Base-by-base conservation (phyloP, 768 basidiomycete species). In the Serendipita indica region DNA sequence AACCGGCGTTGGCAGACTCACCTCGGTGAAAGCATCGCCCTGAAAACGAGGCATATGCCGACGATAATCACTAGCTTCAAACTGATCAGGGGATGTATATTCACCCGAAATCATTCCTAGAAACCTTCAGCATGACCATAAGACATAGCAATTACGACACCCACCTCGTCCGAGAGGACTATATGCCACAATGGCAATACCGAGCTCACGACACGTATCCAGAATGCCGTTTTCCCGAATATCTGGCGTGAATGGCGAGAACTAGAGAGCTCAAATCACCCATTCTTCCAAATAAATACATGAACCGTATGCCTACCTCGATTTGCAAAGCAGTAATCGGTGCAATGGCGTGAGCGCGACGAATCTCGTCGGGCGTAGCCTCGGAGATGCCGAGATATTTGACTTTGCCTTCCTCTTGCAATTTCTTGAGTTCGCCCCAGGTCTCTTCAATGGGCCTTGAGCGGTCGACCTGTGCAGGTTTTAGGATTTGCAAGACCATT, bases 181-280 rank as follows among this genome's bases (percentile, higher is more conserved):
- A 64, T 85, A 84, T 30, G 75, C 82, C 12, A 78, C 66, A n/a
- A 84, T 74, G 3, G 80, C 68, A 54, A 83, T 72, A 0, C 75
- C 75, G n/a, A 81, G 74, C 60, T 81, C 79, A 30, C 64, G 22
- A 22, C 66, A 66, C 7, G 66, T 64, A n/a, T 65, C 64, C 37
- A 69, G 49, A 28, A 73, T 39, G 13, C 67, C 69, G 35, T 62
- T 58, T 22, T 58, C 35, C 59, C 67, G 62, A 22, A 61, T 57
- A 46, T 37, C 33, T 28, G 57, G 56, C 14, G 54, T 58, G 60
- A 39, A 63, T 46, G 66, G 67, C 2, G 66, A 67, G 62, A 66
- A 57, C 56, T 60, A 39, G 27, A 46, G 13, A 12, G 18, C 12
- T 25, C n/a, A 13, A 20, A 18, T 20, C 7, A 27, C n/a, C 16